Base-by-base conservation (phyloP, 345 rosid species). In the Nasturtium officinale region DNA sequence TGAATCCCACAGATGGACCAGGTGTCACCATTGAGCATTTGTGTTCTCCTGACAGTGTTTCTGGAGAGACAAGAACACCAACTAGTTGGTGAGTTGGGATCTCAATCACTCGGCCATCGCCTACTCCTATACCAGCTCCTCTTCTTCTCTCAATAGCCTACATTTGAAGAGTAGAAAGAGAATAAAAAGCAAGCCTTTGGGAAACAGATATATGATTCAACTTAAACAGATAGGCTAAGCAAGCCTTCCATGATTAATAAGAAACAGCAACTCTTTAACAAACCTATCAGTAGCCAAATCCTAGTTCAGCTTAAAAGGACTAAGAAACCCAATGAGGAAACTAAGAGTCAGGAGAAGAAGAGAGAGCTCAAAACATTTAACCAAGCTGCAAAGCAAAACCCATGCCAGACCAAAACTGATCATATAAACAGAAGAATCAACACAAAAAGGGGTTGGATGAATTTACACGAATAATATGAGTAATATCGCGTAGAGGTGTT, bases 121-220 rank as follows among this genome's bases (percentile, higher is more conserved):
- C 72, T 55, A 59, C 85, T 83, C 88, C 78, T 52, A 80, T 40
- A 7, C 84, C 79, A 67, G 84, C 86, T 68, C 33, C 53, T 77
- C 99, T 83, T 65, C 84, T 85, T 73, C 93, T 86, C 78, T 90
- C 94, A 69, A 86, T 82, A 16, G 94, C 97, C 99, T 91, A 73
- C 21, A 30, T 23, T 16, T 58, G 2, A 67, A 60, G 9, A 16
- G 58, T 23, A 11, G 26, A 68, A 26, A 55, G 53, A 53, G 18
- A 3, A 42, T 63, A 23, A 64, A 29, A 28, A 17, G 10, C 51
- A 25, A 77, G 64, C 42, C 56, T 30, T 65, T 16, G n/a, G 35
- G 59, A 18, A 30, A 56, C 43, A 74, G 7, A 5, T 65, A 3
- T 18, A 57, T 64, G 13, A 7, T 25, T 16, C 35, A 67, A 3